Percentiles rank a stretch among this genome's conserved stretches.
These are phyloP conservation scores for Penicillium roqueforti DNA, from an alignment of 495 filamentous ascomycete genomes.

Conservation along the genomic window DNA sequence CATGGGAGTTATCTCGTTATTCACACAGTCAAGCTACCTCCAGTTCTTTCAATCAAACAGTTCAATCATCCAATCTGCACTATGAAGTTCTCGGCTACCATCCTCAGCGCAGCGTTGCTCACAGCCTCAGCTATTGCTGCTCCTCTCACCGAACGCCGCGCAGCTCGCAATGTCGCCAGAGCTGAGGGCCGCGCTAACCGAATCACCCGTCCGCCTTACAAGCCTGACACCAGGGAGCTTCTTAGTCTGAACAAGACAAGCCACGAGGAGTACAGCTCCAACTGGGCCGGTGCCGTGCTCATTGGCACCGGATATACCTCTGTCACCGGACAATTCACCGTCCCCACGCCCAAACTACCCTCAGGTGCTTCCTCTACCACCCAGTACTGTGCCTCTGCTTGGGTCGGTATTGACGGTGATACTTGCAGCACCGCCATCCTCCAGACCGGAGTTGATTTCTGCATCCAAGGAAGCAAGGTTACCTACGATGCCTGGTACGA, in stretches of 20 bases:
- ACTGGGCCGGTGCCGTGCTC: conserved; percentile 50
- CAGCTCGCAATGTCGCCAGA: conserved; percentile 15
- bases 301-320: conserved; percentile 36
- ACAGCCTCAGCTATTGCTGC: conserved; percentile 24
- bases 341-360: conserved; percentile 37
- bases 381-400: conserved; percentile 44
- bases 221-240: background rate
- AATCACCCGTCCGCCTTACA: conserved; percentile 4
- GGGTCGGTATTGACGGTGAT: conserved; percentile 53
- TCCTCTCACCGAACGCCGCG: conserved; percentile 22
- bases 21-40: background rate
- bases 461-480: conserved; percentile 27
- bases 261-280: conserved; percentile 36
- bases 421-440: conserved; percentile 47
- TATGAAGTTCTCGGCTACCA: conserved; percentile 30
- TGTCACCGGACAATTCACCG: conserved; percentile 44
- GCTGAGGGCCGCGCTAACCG: background rate
- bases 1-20: background rate
- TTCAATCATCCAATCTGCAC: background rate
- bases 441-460: conserved; percentile 53
- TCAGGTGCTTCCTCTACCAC: conserved; percentile 34
- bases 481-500: conserved; percentile 54
- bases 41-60: background rate
- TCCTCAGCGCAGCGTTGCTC: conserved; percentile 22
- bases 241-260: background rate